Conservation (phyloP, 257 asterid species). For the Thymus quinquecostatus region DNA sequence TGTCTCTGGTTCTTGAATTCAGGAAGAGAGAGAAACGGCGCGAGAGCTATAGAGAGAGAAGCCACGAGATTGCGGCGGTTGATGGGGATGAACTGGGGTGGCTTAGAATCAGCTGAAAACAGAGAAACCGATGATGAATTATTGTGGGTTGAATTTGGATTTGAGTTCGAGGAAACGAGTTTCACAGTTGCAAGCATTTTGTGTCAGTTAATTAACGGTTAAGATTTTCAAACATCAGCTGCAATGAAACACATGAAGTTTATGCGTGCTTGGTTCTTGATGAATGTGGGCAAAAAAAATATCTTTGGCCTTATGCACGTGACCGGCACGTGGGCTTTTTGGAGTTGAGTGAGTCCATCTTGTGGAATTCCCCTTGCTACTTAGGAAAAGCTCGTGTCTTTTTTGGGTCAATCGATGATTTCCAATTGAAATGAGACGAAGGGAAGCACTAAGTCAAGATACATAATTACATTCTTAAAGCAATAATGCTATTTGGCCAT, state of each 20-base stretch:
- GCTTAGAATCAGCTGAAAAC: conserved; percentile 29
- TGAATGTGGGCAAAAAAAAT: conserved; percentile 16
- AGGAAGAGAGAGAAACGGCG: conserved; percentile 53
- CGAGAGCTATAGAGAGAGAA: conserved; percentile 49
- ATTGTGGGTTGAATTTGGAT: conserved; percentile 27
- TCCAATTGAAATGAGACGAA: no score
- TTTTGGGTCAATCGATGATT: no score
- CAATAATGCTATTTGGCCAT: no score
- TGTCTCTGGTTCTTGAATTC: conserved; percentile 28
- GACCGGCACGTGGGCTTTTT: conserved; percentile 27
- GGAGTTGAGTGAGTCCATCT: background rate
- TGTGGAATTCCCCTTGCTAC: no score
- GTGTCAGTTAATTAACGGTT: conserved; percentile 18
- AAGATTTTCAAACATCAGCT: background rate
- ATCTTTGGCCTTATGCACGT: conserved; percentile 30
- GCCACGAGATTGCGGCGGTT: conserved; percentile 65
- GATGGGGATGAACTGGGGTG: conserved; percentile 26
- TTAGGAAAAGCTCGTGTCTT: no score
- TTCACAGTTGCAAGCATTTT: conserved; percentile 39
- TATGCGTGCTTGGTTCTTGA: background rate
- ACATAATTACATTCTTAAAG: no score
- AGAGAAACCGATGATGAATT: conserved; percentile 32
- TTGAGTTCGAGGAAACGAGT: conserved; percentile 37
- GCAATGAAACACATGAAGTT: background rate
- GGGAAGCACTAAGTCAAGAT: no score